Conservation (phyloP, 1,284 basidiomycete species). For the Entoloma clypeatum region DNA sequence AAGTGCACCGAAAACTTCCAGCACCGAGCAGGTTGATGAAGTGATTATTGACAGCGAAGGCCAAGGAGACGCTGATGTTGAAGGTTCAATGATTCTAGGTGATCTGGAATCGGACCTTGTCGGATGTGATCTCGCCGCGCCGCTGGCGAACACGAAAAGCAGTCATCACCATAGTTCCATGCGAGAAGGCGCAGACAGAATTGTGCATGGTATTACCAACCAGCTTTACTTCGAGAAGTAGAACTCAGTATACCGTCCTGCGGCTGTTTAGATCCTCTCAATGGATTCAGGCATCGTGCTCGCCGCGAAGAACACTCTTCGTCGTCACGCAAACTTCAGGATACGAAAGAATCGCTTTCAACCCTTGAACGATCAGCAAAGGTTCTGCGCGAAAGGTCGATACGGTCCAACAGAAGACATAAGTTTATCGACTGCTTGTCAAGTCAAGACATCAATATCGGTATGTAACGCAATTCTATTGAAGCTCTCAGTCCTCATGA, state of each 20-base stretch:
- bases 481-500: conserved; percentile 7
- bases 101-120: conserved; percentile 61
- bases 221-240: conserved; percentile 17
- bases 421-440: conserved; percentile 72
- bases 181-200: conserved; percentile 64
- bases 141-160: conserved; percentile 31
- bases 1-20: conserved; percentile 1
- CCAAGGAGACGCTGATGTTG: conserved; percentile 50
- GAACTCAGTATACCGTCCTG: conserved; percentile 8
- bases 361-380: conserved; percentile 50
- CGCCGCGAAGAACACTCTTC: conserved; percentile 37
- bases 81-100: conserved; percentile 71
- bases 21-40: conserved; percentile 22
- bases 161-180: conserved; percentile 48
- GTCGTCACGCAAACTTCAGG: conserved; percentile 24
- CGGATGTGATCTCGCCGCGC: conserved; percentile 29
- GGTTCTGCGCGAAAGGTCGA: conserved; percentile 68
- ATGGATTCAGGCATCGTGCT: conserved; percentile 43
- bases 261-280: conserved; percentile 50
- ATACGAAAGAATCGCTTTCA: conserved; percentile 23
- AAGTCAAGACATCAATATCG: conserved; percentile 71
- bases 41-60: conserved; percentile 34
- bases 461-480: conserved; percentile 38
- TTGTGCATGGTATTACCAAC: conserved; percentile 60
- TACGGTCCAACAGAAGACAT: conserved; percentile 65